Conservation (phyloP, 169 alveolate genomes). For the Plasmodium malariae region DNA sequence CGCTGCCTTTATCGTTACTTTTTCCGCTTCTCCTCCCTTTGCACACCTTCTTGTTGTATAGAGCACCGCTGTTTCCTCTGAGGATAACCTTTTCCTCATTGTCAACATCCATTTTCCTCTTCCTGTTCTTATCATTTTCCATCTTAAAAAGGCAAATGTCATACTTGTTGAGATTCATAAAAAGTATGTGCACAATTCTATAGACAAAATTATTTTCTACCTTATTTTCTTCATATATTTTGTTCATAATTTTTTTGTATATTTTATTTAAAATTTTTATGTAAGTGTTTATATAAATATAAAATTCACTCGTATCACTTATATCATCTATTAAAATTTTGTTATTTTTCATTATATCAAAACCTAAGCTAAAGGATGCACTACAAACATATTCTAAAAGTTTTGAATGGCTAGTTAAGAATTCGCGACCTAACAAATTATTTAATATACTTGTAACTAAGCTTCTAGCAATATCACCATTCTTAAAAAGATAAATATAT, state of each 20-base stretch:
- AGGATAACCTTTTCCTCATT: not conserved
- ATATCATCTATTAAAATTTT: slow-evolving; percentile 24
- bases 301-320: slow-evolving; percentile 22
- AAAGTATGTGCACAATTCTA: slow-evolving; percentile 27
- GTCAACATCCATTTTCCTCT: slow-evolving; percentile 37
- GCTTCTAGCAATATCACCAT: slow-evolving; percentile 56
- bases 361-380: slow-evolving; percentile 51
- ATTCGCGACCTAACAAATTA: slow-evolving; percentile 58
- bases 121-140: slow-evolving; percentile 35
- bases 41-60: slow-evolving; percentile 20
- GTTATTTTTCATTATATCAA: slow-evolving; percentile 66
- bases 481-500: slow-evolving; percentile 41
- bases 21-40: slow-evolving; percentile 4
- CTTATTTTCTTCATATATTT: slow-evolving; percentile 51
- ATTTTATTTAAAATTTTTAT: slow-evolving; percentile 51
- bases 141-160: slow-evolving; percentile 25
- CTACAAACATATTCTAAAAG: slow-evolving; percentile 54
- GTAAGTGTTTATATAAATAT: slow-evolving; percentile 46
- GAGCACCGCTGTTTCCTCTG: not conserved
- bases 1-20: not conserved
- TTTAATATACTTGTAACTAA: slow-evolving; percentile 49
- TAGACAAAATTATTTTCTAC: slow-evolving; percentile 50
- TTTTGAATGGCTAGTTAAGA: slow-evolving; percentile 55
- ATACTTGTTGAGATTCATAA: slow-evolving; percentile 23
- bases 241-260: slow-evolving; percentile 50